These are phyloP conservation scores for Suillus spraguei DNA, from an alignment of 768 basidiomycete species.

Conservation along the genomic window DNA sequence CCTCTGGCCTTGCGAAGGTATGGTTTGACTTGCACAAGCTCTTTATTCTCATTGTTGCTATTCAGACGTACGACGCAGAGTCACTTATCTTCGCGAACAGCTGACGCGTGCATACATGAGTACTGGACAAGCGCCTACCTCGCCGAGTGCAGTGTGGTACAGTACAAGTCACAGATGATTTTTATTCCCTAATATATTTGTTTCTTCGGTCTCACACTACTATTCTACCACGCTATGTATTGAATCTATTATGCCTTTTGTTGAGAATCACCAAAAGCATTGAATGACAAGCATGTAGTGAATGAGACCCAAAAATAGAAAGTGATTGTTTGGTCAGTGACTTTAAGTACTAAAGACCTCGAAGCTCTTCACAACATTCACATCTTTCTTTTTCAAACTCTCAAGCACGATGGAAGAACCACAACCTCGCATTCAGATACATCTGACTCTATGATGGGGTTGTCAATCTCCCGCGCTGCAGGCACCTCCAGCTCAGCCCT, in stretches of 20 bases:
- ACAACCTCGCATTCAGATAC: constrained; percentile 8
- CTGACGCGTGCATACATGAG: constrained; percentile 48
- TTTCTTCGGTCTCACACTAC: background rate
- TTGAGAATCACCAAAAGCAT: background rate
- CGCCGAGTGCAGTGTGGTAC: constrained; percentile 15
- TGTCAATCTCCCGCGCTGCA: constrained; percentile 16
- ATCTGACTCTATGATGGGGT: constrained; percentile 15
- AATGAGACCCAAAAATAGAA: constrained; percentile 6
- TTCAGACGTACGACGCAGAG: constrained; percentile 54
- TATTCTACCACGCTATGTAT: constrained; percentile 5
- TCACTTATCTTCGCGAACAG: constrained; percentile 47
- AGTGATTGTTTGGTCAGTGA: constrained; percentile 7
- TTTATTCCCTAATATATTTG: background rate
- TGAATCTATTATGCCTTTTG: background rate
- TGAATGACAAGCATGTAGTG: background rate
- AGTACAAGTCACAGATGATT: background rate
- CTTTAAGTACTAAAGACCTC: constrained; percentile 8
- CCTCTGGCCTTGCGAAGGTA: constrained; percentile 69
- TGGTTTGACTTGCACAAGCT: constrained; percentile 19
- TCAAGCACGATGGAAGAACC: constrained; percentile 20
- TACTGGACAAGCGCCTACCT: constrained; percentile 50
- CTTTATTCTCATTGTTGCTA: constrained; percentile 14
- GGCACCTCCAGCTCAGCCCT: constrained; percentile 29
- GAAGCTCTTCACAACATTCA: constrained; percentile 15
- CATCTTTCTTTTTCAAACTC: constrained; percentile 13